These are phyloP conservation scores for Spiraea crenata DNA, from an alignment of 331 rosid genomes.

Conservation along the genomic window DNA sequence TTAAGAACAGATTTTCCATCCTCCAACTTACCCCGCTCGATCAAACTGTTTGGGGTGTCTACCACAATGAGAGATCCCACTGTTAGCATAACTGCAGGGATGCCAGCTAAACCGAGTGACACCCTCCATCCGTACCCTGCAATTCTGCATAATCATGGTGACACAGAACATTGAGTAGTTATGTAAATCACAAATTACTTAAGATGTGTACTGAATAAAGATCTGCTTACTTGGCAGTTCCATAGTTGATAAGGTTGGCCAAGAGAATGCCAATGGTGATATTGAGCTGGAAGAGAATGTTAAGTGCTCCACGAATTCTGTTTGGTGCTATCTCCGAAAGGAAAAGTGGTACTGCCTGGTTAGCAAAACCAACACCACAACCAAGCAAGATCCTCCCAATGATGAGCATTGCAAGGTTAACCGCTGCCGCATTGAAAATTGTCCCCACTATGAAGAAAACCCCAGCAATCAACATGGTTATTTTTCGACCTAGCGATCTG, in stretches of 20 bases:
- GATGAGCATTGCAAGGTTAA: slow-evolving; percentile 31
- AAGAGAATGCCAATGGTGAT: slow-evolving; percentile 33
- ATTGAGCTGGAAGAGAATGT: slow-evolving; percentile 36
- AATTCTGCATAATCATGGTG: slow-evolving; percentile 30
- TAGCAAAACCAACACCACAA: no score
- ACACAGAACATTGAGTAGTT: no score
- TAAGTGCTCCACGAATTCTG: slow-evolving; percentile 45
- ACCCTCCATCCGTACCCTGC: slow-evolving; percentile 78
- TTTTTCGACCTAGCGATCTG: slow-evolving; percentile 47
- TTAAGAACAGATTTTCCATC: slow-evolving; percentile 53
- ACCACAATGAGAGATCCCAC: slow-evolving; percentile 46
- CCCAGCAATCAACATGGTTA: slow-evolving; percentile 45
- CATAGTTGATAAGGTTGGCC: slow-evolving; percentile 34
- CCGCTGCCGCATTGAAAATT: slow-evolving; percentile 35
- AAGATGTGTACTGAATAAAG: no score
- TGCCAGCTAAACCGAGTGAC: slow-evolving; percentile 60
- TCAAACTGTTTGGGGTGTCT: slow-evolving; percentile 72
- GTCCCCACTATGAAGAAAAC: slow-evolving; percentile 55
- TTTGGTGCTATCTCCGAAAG: slow-evolving; percentile 47
- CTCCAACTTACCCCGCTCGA: slow-evolving; percentile 49
- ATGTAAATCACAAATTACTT: no score
- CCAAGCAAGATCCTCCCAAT: slow-evolving; percentile 37
- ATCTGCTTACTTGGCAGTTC: slow-evolving; percentile 30
- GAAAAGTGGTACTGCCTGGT: slow-evolving; percentile 41
- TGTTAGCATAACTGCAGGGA: slow-evolving; percentile 53